Conservation (phyloP, 2,329 filamentous ascomycete species). For the Claviceps fusiformis region DNA sequence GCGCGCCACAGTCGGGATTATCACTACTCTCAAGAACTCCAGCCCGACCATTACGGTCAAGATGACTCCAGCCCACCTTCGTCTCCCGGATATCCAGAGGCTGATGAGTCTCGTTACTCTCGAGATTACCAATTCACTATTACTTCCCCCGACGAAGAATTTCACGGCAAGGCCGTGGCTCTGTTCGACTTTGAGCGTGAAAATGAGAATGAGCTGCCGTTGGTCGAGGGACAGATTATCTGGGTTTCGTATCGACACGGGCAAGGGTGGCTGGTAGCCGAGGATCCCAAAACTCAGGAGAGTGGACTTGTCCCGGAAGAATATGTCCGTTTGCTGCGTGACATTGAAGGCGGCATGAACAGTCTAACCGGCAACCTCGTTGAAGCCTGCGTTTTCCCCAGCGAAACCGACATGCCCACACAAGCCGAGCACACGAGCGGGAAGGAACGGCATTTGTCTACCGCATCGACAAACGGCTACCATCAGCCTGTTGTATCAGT, state of each 20-base stretch:
- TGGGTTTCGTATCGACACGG: conserved; percentile 93
- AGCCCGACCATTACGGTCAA: conserved; percentile 40
- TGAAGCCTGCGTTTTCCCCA: conserved; percentile 38
- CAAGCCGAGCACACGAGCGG: conserved; percentile 39
- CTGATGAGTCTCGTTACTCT: conserved; percentile 70
- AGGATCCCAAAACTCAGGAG: conserved; percentile 88
- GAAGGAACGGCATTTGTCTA: conserved; percentile 32
- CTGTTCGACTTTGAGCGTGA: conserved; percentile 90
- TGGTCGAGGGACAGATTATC: conserved; percentile 91
- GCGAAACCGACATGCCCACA: conserved; percentile 46
- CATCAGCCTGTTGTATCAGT: conserved; percentile 55
- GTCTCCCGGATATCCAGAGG: conserved; percentile 42
- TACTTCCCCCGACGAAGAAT: conserved; percentile 89
- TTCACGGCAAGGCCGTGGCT: conserved; percentile 91
- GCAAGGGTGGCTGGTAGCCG: conserved; percentile 92
- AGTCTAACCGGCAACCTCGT: conserved; percentile 50
- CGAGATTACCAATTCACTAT: conserved; percentile 92
- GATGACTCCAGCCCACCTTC: conserved; percentile 39
- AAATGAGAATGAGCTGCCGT: conserved; percentile 88
- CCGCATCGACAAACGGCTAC: conserved; percentile 44
- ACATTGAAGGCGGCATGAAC: conserved; percentile 82
- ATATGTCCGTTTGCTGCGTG: conserved; percentile 81
- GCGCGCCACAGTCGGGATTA: conserved; percentile 40
- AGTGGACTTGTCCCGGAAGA: conserved; percentile 92
- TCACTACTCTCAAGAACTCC: conserved; percentile 29